These are phyloP conservation scores for Euphorbia tirucalli DNA, from an alignment of 345 rosid genomes.

Conservation along the genomic window DNA sequence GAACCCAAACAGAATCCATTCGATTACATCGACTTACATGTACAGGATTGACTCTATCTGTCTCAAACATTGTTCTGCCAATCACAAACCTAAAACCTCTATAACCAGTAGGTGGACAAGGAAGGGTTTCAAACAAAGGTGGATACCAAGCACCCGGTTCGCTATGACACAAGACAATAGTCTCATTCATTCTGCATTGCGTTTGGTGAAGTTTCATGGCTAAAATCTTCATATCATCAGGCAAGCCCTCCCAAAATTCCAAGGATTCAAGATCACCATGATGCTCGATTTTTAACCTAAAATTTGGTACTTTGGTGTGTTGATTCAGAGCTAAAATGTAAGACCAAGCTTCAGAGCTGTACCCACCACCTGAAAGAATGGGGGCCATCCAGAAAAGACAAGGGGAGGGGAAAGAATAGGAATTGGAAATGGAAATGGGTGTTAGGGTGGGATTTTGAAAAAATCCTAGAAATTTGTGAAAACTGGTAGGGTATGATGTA, in stretches of 20 bases:
- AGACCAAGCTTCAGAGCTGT: slow-evolving; percentile 90
- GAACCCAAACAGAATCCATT: slow-evolving; percentile 89
- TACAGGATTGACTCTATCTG: slow-evolving; percentile 58
- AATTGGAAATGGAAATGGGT: neutral
- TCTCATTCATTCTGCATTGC: slow-evolving; percentile 51
- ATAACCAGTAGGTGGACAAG: slow-evolving; percentile 76
- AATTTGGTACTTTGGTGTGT: slow-evolving; percentile 36
- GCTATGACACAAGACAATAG: slow-evolving; percentile 79
- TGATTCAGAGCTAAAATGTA: slow-evolving; percentile 55
- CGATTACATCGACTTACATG: slow-evolving; percentile 63
- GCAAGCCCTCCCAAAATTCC: slow-evolving; percentile 73
- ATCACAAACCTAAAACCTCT: slow-evolving; percentile 44
- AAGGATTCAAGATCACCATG: slow-evolving; percentile 71
- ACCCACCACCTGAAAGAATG: slow-evolving; percentile 90
- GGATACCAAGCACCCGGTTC: slow-evolving; percentile 98
- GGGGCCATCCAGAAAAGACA: slow-evolving; percentile 95
- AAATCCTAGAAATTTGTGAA: slow-evolving; percentile 28
- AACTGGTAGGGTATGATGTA: slow-evolving; percentile 27
- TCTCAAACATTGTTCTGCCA: slow-evolving; percentile 94
- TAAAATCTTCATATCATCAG: slow-evolving; percentile 36
- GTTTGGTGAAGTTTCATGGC: slow-evolving; percentile 50
- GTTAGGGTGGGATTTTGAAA: slow-evolving; percentile 20
- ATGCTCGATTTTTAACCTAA: slow-evolving; percentile 60
- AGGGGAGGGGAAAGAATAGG: slow-evolving; percentile 26
- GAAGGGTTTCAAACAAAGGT: slow-evolving; percentile 69